Evolutionary conservation across 1,284 basidiomycete genomes (phyloP).

Genomic region (Tylopilus sp.): DNA sequence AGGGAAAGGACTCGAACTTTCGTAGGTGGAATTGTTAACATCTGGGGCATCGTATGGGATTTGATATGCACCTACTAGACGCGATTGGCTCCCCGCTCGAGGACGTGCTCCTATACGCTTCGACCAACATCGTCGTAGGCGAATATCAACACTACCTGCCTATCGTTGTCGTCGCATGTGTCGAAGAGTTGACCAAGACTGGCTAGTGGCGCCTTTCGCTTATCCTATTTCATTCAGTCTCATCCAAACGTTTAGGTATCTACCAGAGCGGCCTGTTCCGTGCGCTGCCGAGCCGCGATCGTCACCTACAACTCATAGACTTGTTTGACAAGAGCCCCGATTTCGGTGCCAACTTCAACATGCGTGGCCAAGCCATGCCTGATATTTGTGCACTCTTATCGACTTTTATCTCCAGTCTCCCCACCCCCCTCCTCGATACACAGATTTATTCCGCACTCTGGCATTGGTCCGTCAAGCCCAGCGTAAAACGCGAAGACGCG

Average conservation of each 20-base stretch:
- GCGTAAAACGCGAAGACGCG: conserved; percentile 34
- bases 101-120: conserved; percentile 44
- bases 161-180: conserved; percentile 48
- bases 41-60: background rate
- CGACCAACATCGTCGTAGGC: conserved; percentile 43
- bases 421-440: conserved; percentile 46
- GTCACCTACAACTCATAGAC: conserved; percentile 39
- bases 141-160: conserved; percentile 54
- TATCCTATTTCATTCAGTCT: background rate
- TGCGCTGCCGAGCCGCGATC: conserved; percentile 34
- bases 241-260: conserved; percentile 30
- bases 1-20: conserved; percentile 25
- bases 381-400: conserved; percentile 59
- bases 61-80: conserved; percentile 26
- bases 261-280: conserved; percentile 50
- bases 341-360: conserved; percentile 35
- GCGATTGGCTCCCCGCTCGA: conserved; percentile 48
- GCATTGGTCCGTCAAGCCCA: conserved; percentile 47
- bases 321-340: conserved; percentile 25
- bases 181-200: conserved; percentile 57
- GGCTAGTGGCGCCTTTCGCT: conserved; percentile 33
- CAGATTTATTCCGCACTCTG: conserved; percentile 46
- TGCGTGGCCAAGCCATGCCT: conserved; percentile 50
- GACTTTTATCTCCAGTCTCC: conserved; percentile 53
- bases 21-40: conserved; percentile 20